Base-by-base conservation (phyloP, 1,284 basidiomycete species). In the Taiwanofungus camphoratus region DNA sequence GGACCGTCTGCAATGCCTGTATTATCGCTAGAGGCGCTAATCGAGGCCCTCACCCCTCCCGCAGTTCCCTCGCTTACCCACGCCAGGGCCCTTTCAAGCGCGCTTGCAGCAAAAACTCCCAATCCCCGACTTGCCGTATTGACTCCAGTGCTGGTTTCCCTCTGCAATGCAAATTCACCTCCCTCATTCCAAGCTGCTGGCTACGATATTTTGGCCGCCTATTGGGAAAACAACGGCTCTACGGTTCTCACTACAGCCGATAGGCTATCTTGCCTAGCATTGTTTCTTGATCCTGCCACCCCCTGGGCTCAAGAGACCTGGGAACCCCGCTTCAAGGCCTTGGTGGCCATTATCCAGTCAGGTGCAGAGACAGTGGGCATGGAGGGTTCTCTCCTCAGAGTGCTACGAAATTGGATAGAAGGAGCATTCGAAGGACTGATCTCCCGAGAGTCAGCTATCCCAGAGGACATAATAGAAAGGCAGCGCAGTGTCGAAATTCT, bases 161-260 rank as follows among this genome's bases (percentile, higher is more conserved):
- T 88, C 5, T 88, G 85, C 55, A 52, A 58, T 12, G 48, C 65
- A 24, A 67, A 76, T 16, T 67, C 71, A 1, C 80, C 83, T 1
- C 48, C 69, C 0, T 60, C 74, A 0, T 49, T 87, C 4, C 82
- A 84, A 55, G 73, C 72, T 7, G 73, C 77, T 1, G 85, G 85
- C 0, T 86, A 73, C 52, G 85, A 88, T 45, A 75, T 87, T 41
- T 67, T 88, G 37, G 66, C 79, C 11, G 70, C 81, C 0, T 87
- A 81, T 56, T 79, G 76, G 63, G 74, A 79, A 49, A 76, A 76
- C 52, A 65, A 65, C 24, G 74, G 77, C 39, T 65, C 70, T 4
- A 56, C 60, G 6, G 45, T 55, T 13, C 61, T 77, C 13, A 60
- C 63, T 1, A 79, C 76, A 1, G 69, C 76, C 3, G 82, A 85